These are phyloP conservation scores for Vitis hybrid DNA, from an alignment of 177 flowering plant species.

Conservation along the genomic window DNA sequence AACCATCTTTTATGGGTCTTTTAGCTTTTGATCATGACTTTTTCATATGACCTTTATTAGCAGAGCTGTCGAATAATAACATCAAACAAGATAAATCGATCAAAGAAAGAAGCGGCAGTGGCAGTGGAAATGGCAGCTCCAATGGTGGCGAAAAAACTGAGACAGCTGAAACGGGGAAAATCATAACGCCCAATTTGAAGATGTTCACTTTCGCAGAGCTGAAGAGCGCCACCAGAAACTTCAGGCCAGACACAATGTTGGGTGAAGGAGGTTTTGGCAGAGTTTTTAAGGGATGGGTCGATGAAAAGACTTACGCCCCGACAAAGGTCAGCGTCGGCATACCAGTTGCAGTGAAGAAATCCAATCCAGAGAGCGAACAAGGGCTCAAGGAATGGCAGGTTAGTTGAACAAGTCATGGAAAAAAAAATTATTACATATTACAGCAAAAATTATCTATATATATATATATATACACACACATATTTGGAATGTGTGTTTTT, in stretches of 20 bases:
- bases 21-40: no score
- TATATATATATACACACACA: no score
- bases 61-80: not conserved
- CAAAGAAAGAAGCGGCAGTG: not conserved
- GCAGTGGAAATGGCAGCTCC: not conserved
- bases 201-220: constrained; percentile 33
- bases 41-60: no score
- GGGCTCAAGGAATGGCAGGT: constrained; percentile 47
- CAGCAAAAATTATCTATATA: no score
- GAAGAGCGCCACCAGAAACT: constrained; percentile 43
- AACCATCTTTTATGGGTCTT: no score
- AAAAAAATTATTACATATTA: no score
- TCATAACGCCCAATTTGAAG: constrained; percentile 22
- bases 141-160: not conserved
- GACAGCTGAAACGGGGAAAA: not conserved
- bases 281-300: constrained; percentile 56
- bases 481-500: no score
- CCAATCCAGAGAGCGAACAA: constrained; percentile 36
- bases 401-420: not conserved
- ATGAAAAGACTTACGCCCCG: constrained; percentile 32
- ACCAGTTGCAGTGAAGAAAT: constrained; percentile 47
- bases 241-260: constrained; percentile 38
- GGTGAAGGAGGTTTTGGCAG: constrained; percentile 53
- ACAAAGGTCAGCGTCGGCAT: constrained; percentile 36
- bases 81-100: not conserved